A percentile compares a stretch with the other conserved stretches of the same genome.
These are phyloP conservation scores for Trichoderma sp. DNA, from an alignment of 2,329 filamentous ascomycete genomes.

Conservation along the genomic window DNA sequence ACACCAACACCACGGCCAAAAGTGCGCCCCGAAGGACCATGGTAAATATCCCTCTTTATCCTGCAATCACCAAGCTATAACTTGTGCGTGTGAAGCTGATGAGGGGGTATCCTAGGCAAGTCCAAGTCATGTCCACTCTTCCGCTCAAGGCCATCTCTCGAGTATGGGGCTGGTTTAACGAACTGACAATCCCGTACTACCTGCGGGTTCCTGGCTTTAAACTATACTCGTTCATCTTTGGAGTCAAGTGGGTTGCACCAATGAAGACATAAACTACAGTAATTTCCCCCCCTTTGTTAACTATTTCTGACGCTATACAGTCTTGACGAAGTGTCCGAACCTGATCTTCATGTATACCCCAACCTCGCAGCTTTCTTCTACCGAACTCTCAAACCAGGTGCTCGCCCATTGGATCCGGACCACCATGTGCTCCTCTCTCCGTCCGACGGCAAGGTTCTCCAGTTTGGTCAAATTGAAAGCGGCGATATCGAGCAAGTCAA, in stretches of 20 bases:
- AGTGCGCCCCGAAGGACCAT: slow-evolving; percentile 80
- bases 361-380: slow-evolving; percentile 98
- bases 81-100: background rate
- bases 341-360: slow-evolving; percentile 82
- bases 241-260: slow-evolving; percentile 60
- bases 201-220: slow-evolving; percentile 86
- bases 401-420: slow-evolving; percentile 78
- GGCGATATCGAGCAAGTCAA: slow-evolving; percentile 98
- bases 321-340: slow-evolving; percentile 80
- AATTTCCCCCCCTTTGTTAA: background rate
- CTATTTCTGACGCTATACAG: slow-evolving; percentile 39
- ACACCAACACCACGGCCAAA: slow-evolving; percentile 53
- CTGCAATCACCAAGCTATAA: background rate
- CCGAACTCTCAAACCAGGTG: slow-evolving; percentile 84
- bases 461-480: slow-evolving; percentile 87
- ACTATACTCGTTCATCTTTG: slow-evolving; percentile 85
- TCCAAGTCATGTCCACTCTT: slow-evolving; percentile 89
- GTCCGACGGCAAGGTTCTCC: slow-evolving; percentile 84
- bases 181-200: slow-evolving; percentile 82
- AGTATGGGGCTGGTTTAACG: slow-evolving; percentile 88
- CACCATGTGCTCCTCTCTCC: slow-evolving; percentile 79
- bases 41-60: slow-evolving; percentile 46
- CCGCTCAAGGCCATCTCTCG: slow-evolving; percentile 87
- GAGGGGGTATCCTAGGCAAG: slow-evolving; percentile 53
- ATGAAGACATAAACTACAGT: background rate